phyloP scores from a whole-genome alignment of 2,329 filamentous ascomycete species.

The Aspergillus sp. region DNA sequence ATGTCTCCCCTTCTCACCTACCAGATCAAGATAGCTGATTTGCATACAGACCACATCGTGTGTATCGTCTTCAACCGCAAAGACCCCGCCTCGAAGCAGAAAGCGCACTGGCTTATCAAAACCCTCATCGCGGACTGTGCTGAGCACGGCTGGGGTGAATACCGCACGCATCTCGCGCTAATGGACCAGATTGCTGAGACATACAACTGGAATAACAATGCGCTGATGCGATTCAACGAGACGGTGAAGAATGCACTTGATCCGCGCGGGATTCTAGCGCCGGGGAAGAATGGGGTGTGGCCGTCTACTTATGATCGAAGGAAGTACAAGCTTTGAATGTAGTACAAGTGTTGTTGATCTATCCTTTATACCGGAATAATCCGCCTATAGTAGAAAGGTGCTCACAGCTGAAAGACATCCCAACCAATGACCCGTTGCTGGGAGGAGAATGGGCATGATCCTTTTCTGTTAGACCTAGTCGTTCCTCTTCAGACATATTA shows the following conservation, averaged over 20 bases:
- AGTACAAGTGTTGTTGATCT: too few species aligned
- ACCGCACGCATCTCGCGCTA: constrained; percentile 43
- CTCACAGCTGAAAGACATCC: too few species aligned
- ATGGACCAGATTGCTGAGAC: constrained; percentile 43
- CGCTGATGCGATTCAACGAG: constrained; percentile 42
- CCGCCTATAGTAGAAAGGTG: too few species aligned
- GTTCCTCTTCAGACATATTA: too few species aligned
- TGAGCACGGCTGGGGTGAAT: constrained; percentile 40
- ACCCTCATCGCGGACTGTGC: constrained; percentile 39
- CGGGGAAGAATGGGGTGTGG: constrained; percentile 12
- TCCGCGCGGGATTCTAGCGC: constrained; percentile 12
- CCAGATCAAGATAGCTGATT: too few species aligned
- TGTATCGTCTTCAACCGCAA: constrained; percentile 50
- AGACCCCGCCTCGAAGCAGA: constrained; percentile 33
- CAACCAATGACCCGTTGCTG: too few species aligned
- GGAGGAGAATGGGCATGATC: too few species aligned
- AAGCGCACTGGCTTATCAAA: constrained; percentile 33
- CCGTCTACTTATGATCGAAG: constrained; percentile 5
- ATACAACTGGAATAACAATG: constrained; percentile 36
- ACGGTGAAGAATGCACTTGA: constrained; percentile 36
- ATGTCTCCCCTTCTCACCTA: constrained; percentile 1
- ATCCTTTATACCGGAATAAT: too few species aligned
- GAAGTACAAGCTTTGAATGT: not conserved
- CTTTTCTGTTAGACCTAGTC: too few species aligned
- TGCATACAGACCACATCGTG: constrained; percentile 44